These are phyloP conservation scores for Diphasiastrum complanatum DNA, from an alignment of 83 land plant species.

Conservation along the genomic window DNA sequence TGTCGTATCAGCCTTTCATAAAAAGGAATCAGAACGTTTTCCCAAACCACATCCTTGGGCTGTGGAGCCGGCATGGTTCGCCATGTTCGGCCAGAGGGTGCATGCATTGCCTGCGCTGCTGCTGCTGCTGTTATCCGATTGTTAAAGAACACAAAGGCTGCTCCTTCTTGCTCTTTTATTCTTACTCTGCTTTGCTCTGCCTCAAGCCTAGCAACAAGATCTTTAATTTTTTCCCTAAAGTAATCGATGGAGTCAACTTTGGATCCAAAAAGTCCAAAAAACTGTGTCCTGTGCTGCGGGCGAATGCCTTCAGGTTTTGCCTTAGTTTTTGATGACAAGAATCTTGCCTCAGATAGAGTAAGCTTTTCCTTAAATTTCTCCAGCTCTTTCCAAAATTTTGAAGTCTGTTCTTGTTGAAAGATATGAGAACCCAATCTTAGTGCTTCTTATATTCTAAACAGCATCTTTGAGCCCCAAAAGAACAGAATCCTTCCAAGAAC, in stretches of 20 bases:
- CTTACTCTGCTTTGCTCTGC: conserved; percentile 42
- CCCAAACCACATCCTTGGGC: conserved; percentile 71
- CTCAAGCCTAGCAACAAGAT: conserved; percentile 36
- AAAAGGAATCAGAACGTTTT: conserved; percentile 39
- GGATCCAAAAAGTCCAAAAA: conserved; percentile 56
- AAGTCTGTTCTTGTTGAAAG: conserved; percentile 29
- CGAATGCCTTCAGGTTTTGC: conserved; percentile 47
- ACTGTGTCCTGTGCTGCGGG: conserved; percentile 54
- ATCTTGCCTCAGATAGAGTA: conserved; percentile 54
- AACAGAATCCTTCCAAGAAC: too few relatives aligned
- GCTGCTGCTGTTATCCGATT: conserved; percentile 52
- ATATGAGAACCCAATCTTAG: neutral
- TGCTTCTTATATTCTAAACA: neutral
- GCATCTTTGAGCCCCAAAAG: too few relatives aligned
- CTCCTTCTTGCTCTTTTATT: conserved; percentile 42
- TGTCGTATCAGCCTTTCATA: conserved; percentile 29
- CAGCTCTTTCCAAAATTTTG: conserved; percentile 45
- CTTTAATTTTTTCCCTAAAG: conserved; percentile 50
- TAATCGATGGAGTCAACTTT: conserved; percentile 73
- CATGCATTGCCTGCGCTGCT: conserved; percentile 65
- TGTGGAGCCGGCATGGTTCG: conserved; percentile 73
- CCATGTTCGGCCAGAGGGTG: conserved; percentile 57
- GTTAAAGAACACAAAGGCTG: conserved; percentile 78
- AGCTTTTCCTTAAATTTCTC: conserved; percentile 58
- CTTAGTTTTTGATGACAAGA: conserved; percentile 36